These are phyloP conservation scores for Jaltomata sinuosa DNA, from an alignment of 257 asterid genomes.

Conservation along the genomic window DNA sequence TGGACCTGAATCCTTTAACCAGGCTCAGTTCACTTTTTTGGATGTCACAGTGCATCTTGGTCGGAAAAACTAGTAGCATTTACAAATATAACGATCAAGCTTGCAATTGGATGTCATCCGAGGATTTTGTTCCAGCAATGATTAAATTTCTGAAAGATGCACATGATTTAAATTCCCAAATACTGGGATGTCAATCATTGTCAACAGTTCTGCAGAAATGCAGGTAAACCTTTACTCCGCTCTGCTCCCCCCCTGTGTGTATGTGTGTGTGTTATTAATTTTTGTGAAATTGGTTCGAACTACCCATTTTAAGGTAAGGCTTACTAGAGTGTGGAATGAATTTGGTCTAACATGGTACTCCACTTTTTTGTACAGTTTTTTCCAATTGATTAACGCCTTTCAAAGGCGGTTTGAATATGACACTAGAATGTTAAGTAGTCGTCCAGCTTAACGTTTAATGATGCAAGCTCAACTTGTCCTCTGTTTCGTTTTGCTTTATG, in stretches of 20 bases:
- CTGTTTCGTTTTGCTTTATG: not conserved
- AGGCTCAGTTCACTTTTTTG: conserved; percentile 51
- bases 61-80: conserved; percentile 32
- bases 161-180: conserved; percentile 36
- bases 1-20: conserved; percentile 23
- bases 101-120: conserved; percentile 20
- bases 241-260: no score
- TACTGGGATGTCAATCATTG: conserved; percentile 53
- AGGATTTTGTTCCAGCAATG: conserved; percentile 27
- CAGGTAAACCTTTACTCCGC: conserved; percentile 34
- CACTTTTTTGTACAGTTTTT: no score
- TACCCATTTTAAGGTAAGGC: not conserved
- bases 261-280: not conserved
- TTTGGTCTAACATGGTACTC: no score
- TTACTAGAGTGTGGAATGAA: not conserved
- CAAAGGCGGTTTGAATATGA: not conserved
- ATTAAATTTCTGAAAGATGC: conserved; percentile 63
- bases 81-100: conserved; percentile 24
- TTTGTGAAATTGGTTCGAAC: not conserved
- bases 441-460: not conserved
- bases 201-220: conserved; percentile 45
- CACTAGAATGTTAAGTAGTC: not conserved
- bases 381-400: not conserved
- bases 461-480: not conserved
- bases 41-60: conserved; percentile 46